Evolutionary conservation across 2,329 filamentous ascomycete species (phyloP).

Genomic region (Sarocladium oryzae): DNA sequence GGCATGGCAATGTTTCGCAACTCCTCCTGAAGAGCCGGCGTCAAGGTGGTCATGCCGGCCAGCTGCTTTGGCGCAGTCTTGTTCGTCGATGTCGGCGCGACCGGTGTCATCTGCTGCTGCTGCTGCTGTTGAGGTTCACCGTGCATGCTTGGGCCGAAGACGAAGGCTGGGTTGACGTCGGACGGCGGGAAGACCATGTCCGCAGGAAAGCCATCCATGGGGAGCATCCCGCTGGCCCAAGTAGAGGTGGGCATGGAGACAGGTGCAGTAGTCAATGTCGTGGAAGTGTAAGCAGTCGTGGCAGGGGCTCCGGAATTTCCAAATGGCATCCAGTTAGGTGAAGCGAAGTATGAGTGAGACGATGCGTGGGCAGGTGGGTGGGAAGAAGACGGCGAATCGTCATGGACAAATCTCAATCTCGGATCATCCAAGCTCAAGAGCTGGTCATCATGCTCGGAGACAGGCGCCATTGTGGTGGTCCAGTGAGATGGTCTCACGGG

Average conservation of each 20-base stretch:
- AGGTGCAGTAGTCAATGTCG: constrained; percentile 25
- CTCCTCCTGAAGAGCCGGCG: constrained; percentile 53
- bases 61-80: neutral
- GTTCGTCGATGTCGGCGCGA: constrained; percentile 18
- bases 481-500: constrained; percentile 5
- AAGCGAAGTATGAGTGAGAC: constrained; percentile 25
- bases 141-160: constrained; percentile 25
- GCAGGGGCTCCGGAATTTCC: constrained; percentile 37
- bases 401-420: constrained; percentile 30
- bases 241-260: constrained; percentile 25
- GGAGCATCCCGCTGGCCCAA: constrained; percentile 8
- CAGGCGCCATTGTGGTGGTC: constrained; percentile 6
- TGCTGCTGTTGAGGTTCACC: constrained; percentile 18
- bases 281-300: constrained; percentile 40
- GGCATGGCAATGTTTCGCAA: constrained; percentile 60
- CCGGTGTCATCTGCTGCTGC: constrained; percentile 25
- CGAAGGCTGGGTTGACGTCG: constrained; percentile 28
- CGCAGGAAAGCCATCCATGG: constrained; percentile 6
- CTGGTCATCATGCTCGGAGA: constrained; percentile 16
- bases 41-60: constrained; percentile 33
- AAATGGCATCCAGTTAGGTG: constrained; percentile 20
- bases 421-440: constrained; percentile 40
- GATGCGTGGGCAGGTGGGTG: constrained; percentile 25
- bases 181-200: constrained; percentile 20
- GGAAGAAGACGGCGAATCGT: constrained; percentile 22